Evolutionary conservation across 768 basidiomycete species (phyloP).

Genomic region (Hortiboletus flavorubellus): DNA sequence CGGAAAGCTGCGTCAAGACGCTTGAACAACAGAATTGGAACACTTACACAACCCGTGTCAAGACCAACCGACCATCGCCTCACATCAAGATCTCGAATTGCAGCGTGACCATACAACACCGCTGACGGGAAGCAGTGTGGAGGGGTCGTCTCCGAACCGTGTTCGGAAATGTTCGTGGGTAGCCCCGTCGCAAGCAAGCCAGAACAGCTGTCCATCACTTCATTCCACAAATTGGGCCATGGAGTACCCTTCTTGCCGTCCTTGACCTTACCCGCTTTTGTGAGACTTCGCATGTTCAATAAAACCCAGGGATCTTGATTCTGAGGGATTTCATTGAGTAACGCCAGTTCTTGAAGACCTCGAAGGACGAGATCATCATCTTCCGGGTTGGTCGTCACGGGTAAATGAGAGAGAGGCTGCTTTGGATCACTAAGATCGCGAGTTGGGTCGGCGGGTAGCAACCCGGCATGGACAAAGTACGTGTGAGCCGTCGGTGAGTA

Average conservation of each 20-base stretch:
- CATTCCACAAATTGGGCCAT: constrained; percentile 77
- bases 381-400: constrained; percentile 32
- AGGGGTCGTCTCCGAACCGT: constrained; percentile 5
- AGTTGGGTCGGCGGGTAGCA: constrained; percentile 69
- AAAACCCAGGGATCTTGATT: constrained; percentile 76
- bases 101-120: constrained; percentile 87
- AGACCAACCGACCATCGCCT: constrained; percentile 82
- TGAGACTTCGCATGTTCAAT: constrained; percentile 39
- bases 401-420: constrained; percentile 74
- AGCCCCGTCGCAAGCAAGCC: constrained; percentile 39
- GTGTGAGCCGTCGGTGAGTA: constrained; percentile 74
- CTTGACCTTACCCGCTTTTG: constrained; percentile 36
- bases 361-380: constrained; percentile 37
- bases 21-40: neutral
- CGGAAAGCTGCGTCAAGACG: neutral
- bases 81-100: constrained; percentile 74
- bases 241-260: constrained; percentile 48
- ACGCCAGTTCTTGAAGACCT: constrained; percentile 58
- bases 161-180: neutral
- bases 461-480: constrained; percentile 80
- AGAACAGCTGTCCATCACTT: constrained; percentile 54
- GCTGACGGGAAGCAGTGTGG: constrained; percentile 69
- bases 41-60: constrained; percentile 81
- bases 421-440: constrained; percentile 44
- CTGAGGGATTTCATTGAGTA: constrained; percentile 69